A percentile compares a stretch with the other conserved stretches of the same genome.
Conservation (phyloP, 192 early-diverging fungal genomes). For the Coemansia sp. region DNA sequence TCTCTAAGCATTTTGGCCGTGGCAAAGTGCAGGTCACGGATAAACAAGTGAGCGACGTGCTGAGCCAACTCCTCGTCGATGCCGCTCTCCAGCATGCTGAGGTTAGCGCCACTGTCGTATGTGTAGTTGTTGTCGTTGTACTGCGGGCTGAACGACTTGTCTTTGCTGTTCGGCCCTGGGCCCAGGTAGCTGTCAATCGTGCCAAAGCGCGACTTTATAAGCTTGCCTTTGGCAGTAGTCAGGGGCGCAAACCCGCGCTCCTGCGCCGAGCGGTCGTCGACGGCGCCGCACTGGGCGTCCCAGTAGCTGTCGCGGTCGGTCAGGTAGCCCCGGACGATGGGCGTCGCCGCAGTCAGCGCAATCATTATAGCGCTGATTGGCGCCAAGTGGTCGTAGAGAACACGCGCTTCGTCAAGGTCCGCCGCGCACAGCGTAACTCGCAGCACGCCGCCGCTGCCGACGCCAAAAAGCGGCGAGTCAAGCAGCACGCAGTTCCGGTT, state of each 20-base stretch:
- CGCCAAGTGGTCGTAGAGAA: conserved; percentile 94
- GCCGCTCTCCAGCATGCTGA: conserved; percentile 71
- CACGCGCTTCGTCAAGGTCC: conserved; percentile 88
- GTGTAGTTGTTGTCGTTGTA: conserved; percentile 91
- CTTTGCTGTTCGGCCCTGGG: conserved; percentile 50
- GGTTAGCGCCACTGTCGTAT: conserved; percentile 78
- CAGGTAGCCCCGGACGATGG: conserved; percentile 92
- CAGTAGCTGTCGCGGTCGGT: conserved; percentile 96
- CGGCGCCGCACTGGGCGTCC: conserved; percentile 91
- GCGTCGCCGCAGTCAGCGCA: conserved; percentile 89
- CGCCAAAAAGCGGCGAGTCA: conserved; percentile 97
- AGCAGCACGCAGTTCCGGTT: conserved; percentile 81
- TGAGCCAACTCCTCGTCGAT: conserved; percentile 88
- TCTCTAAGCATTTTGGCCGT: conserved; percentile 78
- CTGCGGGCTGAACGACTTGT: conserved; percentile 69
- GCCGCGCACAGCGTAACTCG: conserved; percentile 97
- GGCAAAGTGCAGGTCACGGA: conserved; percentile 94
- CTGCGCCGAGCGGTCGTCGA: conserved; percentile 91
- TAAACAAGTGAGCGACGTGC: conserved; percentile 94
- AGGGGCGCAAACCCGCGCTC: conserved; percentile 87
- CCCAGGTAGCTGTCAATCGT: conserved; percentile 87
- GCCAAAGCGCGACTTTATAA: conserved; percentile 95
- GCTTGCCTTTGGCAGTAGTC: conserved; percentile 71
- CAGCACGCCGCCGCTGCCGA: conserved; percentile 91
- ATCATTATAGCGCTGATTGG: conserved; percentile 90